phyloP scores from a whole-genome alignment of 441 rosid species.

The Hura crepitans region DNA sequence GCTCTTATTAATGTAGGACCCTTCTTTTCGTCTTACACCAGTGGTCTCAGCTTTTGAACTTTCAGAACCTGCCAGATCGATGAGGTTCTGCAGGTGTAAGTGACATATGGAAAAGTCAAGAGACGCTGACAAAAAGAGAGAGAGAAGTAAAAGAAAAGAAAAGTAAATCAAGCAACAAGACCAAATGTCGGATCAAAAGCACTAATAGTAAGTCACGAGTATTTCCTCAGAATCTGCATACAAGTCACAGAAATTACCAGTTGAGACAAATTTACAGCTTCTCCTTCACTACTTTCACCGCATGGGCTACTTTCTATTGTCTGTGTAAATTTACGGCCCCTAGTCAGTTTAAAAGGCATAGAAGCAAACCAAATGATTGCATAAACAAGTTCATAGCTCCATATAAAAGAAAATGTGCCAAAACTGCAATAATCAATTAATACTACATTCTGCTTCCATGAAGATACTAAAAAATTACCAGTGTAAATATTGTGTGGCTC shows the following conservation, averaged over 20 bases:
- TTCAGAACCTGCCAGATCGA: conserved; percentile 78
- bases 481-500: conserved; percentile 68
- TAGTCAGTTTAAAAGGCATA: conserved; percentile 18
- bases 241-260: conserved; percentile 37
- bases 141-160: neutral
- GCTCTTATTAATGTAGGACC: conserved; percentile 71
- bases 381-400: neutral
- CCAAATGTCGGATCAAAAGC: conserved; percentile 16
- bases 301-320: conserved; percentile 62
- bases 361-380: conserved; percentile 10
- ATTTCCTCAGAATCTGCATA: conserved; percentile 5
- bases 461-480: conserved; percentile 39
- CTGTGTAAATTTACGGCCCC: conserved; percentile 35
- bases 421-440: conserved; percentile 11
- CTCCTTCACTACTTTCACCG: conserved; percentile 47
- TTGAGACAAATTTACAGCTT: conserved; percentile 60
- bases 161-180: neutral
- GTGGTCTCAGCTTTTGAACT: conserved; percentile 74
- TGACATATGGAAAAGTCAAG: conserved; percentile 39
- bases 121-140: neutral
- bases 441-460: conserved; percentile 9
- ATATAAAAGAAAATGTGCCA: conserved; percentile 5
- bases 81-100: conserved; percentile 53
- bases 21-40: conserved; percentile 69
- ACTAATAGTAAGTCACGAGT: conserved; percentile 12